Percentiles rank a stretch among this genome's conserved stretches.
These are phyloP conservation scores for Tulasnella sp. DNA, from an alignment of 768 basidiomycete species.

Conservation along the genomic window DNA sequence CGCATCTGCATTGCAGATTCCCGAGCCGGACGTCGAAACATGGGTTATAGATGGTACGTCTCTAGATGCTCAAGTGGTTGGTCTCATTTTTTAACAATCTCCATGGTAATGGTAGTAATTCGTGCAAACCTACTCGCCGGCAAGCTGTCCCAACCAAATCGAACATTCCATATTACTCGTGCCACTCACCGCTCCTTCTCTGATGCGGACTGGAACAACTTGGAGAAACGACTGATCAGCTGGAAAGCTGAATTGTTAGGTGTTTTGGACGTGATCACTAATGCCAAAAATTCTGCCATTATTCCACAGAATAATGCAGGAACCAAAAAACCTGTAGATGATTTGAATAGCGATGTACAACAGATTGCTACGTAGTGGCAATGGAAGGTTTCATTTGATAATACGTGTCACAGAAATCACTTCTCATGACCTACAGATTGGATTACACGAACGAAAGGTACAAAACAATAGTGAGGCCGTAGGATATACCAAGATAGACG, in stretches of 20 bases:
- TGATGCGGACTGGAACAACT: constrained; percentile 61
- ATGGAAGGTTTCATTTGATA: too few species aligned
- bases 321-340: too few species aligned
- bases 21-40: constrained; percentile 55
- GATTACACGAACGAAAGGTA: too few species aligned
- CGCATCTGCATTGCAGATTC: constrained; percentile 52
- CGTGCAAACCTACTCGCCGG: constrained; percentile 66
- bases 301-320: too few species aligned
- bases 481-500: too few species aligned
- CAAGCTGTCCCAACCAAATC: constrained; percentile 70
- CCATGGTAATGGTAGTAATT: constrained; percentile 40
- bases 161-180: constrained; percentile 57
- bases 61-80: background rate
- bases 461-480: too few species aligned
- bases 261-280: constrained; percentile 51
- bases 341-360: too few species aligned
- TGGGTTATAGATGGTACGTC: constrained; percentile 75
- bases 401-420: too few species aligned
- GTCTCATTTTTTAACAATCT: background rate
- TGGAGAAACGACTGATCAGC: constrained; percentile 58
- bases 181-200: constrained; percentile 67
- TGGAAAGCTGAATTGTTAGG: constrained; percentile 64
- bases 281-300: too few species aligned
- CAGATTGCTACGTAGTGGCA: too few species aligned
- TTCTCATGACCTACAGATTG: too few species aligned